These are phyloP conservation scores for Trichoderma sp. DNA, from an alignment of 2,329 filamentous ascomycete species.

Conservation along the genomic window DNA sequence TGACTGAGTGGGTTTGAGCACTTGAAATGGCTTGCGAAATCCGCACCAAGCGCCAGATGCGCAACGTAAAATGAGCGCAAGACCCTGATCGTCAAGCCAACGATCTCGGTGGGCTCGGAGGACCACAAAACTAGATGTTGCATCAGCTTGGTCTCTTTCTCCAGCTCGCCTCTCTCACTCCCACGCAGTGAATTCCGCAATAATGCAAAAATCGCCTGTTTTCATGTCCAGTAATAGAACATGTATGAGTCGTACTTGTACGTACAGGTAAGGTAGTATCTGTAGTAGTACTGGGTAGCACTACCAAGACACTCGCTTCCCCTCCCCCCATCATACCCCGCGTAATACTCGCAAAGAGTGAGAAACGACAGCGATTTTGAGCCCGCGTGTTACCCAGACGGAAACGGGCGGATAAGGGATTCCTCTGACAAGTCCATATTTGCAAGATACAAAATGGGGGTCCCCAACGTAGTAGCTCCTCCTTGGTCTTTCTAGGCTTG, in stretches of 20 bases:
- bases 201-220: background rate
- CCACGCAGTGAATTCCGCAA: background rate
- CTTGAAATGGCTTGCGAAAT: background rate
- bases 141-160: background rate
- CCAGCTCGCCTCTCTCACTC: background rate
- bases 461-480: background rate
- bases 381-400: background rate
- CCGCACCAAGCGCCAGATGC: conserved; percentile 13
- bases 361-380: background rate
- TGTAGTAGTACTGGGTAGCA: background rate
- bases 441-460: conserved; percentile 15
- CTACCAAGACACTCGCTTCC: background rate
- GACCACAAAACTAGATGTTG: conserved; percentile 2
- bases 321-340: background rate
- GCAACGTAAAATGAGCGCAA: conserved; percentile 3
- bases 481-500: background rate
- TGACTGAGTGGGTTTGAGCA: background rate
- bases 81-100: conserved; percentile 16
- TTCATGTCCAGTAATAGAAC: background rate
- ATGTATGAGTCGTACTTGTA: background rate
- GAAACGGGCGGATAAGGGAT: conserved; percentile 10
- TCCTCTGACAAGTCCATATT: conserved; percentile 10
- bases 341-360: background rate
- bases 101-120: conserved; percentile 11
- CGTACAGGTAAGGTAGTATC: background rate